These are phyloP conservation scores for Croton setiger DNA, from an alignment of 441 rosid species.

Conservation along the genomic window DNA sequence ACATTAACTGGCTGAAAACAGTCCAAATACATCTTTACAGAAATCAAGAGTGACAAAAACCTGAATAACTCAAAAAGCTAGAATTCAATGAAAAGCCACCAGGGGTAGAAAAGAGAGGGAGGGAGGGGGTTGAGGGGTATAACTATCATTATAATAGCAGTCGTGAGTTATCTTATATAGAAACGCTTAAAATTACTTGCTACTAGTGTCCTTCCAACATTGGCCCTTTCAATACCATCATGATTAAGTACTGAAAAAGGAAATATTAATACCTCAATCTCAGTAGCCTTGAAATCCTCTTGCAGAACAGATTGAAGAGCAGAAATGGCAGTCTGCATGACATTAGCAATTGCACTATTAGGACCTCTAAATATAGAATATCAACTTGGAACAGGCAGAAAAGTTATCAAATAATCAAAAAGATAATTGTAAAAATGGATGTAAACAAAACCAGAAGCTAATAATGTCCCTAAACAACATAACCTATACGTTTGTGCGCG, in stretches of 20 bases:
- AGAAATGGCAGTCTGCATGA: conserved; percentile 72
- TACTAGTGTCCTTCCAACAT: neutral
- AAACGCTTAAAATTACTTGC: neutral
- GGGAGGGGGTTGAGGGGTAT: too few species aligned
- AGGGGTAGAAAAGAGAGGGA: neutral
- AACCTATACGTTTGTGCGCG: neutral
- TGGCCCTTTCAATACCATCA: neutral
- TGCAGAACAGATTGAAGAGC: conserved; percentile 93
- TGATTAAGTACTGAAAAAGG: neutral
- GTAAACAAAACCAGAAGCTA: neutral
- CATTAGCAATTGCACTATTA: conserved; percentile 16
- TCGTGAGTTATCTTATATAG: neutral
- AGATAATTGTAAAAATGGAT: neutral
- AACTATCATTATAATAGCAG: too few species aligned
- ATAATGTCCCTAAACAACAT: neutral
- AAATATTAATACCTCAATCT: conserved; percentile 65
- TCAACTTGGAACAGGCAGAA: neutral
- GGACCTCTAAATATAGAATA: conserved; percentile 4
- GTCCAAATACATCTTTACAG: neutral
- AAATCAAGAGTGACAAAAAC: neutral
- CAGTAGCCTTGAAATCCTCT: conserved; percentile 97
- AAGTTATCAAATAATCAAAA: neutral
- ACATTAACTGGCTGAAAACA: neutral
- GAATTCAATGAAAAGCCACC: neutral
- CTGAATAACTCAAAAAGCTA: neutral